Percentiles rank a stretch among this genome's conserved stretches.
Conservation (phyloP, 2,329 filamentous ascomycete species). For the Elsinoe necatrix region DNA sequence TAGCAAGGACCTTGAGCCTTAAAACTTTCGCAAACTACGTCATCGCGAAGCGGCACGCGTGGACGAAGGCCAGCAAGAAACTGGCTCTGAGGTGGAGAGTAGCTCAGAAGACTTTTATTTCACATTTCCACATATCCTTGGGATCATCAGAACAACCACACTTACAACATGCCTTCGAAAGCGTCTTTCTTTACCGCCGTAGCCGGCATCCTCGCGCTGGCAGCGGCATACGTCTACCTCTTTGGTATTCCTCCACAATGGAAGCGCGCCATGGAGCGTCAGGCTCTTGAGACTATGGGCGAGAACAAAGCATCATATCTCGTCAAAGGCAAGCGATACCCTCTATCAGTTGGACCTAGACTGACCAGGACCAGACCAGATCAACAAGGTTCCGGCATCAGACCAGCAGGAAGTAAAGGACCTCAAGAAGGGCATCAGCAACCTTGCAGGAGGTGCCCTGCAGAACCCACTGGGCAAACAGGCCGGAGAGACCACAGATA, state of each 20-base stretch:
- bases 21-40: background rate
- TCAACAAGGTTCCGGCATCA: conserved; percentile 24
- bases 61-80: background rate
- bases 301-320: conserved; percentile 40
- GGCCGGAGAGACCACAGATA: conserved; percentile 15
- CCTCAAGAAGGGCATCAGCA: conserved; percentile 28
- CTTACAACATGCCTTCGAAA: conserved; percentile 21
- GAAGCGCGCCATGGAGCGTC: conserved; percentile 40
- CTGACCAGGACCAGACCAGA: conserved; percentile 20
- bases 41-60: background rate
- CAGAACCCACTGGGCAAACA: conserved; percentile 33
- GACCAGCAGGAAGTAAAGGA: conserved; percentile 31
- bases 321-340: conserved; percentile 21
- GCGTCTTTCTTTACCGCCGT: conserved; percentile 24
- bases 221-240: conserved; percentile 36
- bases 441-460: conserved; percentile 26
- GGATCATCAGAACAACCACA: background rate
- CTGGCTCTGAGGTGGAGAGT: background rate
- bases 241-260: conserved; percentile 41
- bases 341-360: background rate
- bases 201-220: conserved; percentile 30
- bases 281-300: conserved; percentile 44
- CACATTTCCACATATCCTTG: background rate
- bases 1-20: background rate
- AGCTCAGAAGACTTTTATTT: background rate